Percentiles rank a stretch among this genome's conserved stretches.
Conservation (phyloP, 2,329 filamentous ascomycete species). For the Fusarium sp. region DNA sequence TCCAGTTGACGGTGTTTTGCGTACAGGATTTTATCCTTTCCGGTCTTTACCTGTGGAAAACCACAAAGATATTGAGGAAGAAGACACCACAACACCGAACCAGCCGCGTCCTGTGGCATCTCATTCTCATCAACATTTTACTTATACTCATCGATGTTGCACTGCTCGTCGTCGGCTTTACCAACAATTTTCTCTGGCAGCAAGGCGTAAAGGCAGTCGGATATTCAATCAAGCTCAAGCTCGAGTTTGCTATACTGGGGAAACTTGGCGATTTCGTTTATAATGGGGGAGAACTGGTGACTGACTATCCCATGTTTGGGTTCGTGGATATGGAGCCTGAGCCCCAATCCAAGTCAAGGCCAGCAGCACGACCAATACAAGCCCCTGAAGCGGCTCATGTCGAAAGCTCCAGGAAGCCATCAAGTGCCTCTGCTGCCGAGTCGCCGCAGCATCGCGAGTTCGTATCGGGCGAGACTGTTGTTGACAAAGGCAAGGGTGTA, state of each 20-base stretch:
- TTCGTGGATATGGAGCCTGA: constrained; percentile 33
- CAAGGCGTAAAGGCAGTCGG: constrained; percentile 50
- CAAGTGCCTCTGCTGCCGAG: constrained; percentile 10
- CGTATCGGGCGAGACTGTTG: background rate
- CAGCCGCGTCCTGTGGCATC: constrained; percentile 31
- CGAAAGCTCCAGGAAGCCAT: constrained; percentile 15
- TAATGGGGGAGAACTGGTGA: constrained; percentile 29
- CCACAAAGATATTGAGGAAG: constrained; percentile 19
- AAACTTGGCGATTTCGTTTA: constrained; percentile 51
- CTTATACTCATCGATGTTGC: constrained; percentile 57
- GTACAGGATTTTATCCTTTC: constrained; percentile 31
- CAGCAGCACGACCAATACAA: background rate
- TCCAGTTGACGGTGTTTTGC: constrained; percentile 30
- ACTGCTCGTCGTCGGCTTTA: constrained; percentile 49
- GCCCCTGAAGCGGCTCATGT: background rate
- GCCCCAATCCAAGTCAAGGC: constrained; percentile 2
- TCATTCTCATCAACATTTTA: constrained; percentile 52
- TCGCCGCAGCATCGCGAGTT: constrained; percentile 1
- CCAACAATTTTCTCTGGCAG: constrained; percentile 48
- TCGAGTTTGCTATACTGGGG: constrained; percentile 52
- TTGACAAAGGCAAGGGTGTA: constrained; percentile 12
- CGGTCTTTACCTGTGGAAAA: constrained; percentile 35
- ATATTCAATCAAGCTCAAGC: constrained; percentile 54
- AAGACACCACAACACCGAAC: constrained; percentile 16
- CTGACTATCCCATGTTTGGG: constrained; percentile 26